These are phyloP conservation scores for Sugiyamaella valdiviana DNA, from an alignment of 805 yeast species.

Conservation along the genomic window DNA sequence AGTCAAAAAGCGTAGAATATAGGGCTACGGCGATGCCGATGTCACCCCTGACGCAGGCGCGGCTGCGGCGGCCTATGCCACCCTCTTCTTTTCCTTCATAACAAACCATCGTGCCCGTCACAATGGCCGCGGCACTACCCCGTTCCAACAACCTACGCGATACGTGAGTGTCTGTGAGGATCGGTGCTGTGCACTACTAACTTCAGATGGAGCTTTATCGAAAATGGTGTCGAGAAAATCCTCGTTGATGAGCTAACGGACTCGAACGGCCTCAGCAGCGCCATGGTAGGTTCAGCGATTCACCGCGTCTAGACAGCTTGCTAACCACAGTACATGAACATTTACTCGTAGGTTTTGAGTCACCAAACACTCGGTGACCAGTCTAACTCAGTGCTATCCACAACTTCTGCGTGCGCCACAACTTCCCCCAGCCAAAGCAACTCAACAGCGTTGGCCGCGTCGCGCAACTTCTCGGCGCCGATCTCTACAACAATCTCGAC, in stretches of 20 bases:
- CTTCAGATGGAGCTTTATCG: conserved; percentile 36
- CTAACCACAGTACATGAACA: conserved; percentile 24
- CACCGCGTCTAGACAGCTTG: neutral
- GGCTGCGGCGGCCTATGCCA: neutral
- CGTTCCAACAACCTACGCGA: conserved; percentile 20
- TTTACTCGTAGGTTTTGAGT: conserved; percentile 37
- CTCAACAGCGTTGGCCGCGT: conserved; percentile 16
- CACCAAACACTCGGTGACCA: too few relatives aligned
- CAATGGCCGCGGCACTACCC: neutral
- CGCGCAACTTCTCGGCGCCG: conserved; percentile 74
- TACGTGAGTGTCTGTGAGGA: conserved; percentile 20
- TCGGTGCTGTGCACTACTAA: neutral
- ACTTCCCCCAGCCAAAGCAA: conserved; percentile 1
- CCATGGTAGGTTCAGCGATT: conserved; percentile 22
- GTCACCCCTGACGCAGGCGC: too few relatives aligned
- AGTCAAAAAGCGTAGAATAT: too few relatives aligned
- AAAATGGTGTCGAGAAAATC: conserved; percentile 35
- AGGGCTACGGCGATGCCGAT: too few relatives aligned
- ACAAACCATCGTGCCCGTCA: neutral
- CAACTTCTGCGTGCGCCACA: conserved; percentile 65
- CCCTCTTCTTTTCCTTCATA: neutral
- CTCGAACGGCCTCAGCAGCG: conserved; percentile 30
- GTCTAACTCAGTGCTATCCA: conserved; percentile 67
- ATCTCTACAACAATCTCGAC: conserved; percentile 68
- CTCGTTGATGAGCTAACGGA: conserved; percentile 33